Conservation (phyloP, 2,329 filamentous ascomycete genomes). For the Pestalotiopsis fici region DNA sequence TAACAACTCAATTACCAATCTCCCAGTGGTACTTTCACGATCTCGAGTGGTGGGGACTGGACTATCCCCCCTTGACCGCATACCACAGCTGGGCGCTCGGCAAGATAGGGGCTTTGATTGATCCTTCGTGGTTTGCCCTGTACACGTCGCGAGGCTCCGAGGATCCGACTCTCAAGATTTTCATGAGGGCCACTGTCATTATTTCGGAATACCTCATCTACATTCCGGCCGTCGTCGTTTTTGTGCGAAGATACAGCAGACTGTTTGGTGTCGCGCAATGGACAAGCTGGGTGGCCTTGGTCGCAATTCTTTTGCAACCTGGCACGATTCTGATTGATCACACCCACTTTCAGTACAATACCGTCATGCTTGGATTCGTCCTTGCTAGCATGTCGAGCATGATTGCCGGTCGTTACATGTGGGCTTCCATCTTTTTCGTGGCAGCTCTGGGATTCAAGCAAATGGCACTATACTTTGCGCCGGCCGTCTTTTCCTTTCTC, state of each 20-base stretch:
- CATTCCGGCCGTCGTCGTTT: constrained; percentile 81
- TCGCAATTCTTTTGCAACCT: constrained; percentile 90
- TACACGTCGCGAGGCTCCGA: constrained; percentile 81
- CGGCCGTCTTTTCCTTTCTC: constrained; percentile 88
- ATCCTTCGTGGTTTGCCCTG: constrained; percentile 86
- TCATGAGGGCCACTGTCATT: constrained; percentile 92
- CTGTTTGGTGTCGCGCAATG: constrained; percentile 77
- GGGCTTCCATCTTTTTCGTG: constrained; percentile 93
- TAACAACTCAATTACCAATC: constrained; percentile 84
- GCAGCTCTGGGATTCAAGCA: constrained; percentile 96
- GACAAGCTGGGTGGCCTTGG: constrained; percentile 82
- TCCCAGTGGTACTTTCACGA: constrained; percentile 99
- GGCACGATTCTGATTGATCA: constrained; percentile 90
- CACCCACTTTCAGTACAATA: constrained; percentile 87
- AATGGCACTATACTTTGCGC: constrained; percentile 98
- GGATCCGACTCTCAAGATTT: constrained; percentile 80
- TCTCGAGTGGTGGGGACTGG: constrained; percentile 94
- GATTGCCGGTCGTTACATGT: constrained; percentile 79
- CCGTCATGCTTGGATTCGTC: constrained; percentile 93
- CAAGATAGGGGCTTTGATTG: constrained; percentile 76
- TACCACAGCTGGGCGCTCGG: constrained; percentile 98
- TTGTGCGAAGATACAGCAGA: constrained; percentile 78
- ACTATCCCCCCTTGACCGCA: constrained; percentile 95
- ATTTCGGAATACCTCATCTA: constrained; percentile 90
- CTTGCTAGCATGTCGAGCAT: constrained; percentile 87